These are phyloP conservation scores for Drechslera avenae DNA, from an alignment of 2,329 filamentous ascomycete genomes.

Conservation along the genomic window DNA sequence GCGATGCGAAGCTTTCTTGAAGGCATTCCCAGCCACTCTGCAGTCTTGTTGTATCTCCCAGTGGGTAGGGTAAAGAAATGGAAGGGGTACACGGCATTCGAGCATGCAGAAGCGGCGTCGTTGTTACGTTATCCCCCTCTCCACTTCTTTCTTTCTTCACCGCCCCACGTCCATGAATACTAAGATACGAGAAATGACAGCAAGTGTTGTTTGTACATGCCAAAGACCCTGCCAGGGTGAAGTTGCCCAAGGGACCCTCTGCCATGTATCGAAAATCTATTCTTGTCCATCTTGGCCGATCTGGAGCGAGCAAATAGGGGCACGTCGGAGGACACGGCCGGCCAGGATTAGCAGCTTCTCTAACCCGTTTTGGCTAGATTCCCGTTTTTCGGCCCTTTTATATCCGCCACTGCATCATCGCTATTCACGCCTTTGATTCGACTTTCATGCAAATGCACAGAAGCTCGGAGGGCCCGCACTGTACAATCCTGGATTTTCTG, in stretches of 20 bases:
- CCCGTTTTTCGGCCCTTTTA: background rate
- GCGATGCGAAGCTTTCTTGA: too few relatives aligned
- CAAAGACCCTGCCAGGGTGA: background rate
- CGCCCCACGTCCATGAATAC: too few relatives aligned
- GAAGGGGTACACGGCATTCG: too few relatives aligned
- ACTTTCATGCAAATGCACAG: background rate
- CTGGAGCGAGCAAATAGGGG: background rate
- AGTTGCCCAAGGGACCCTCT: background rate
- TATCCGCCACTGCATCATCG: constrained; percentile 5
- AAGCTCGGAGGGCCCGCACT: constrained; percentile 2
- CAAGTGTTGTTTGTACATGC: constrained; percentile 9
- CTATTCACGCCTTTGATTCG: constrained; percentile 5
- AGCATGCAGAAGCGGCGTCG: too few relatives aligned
- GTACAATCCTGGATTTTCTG: background rate
- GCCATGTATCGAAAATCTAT: constrained; percentile 5
- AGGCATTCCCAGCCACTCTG: too few relatives aligned
- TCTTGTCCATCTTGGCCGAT: background rate
- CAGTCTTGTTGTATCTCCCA: too few relatives aligned
- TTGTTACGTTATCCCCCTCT: too few relatives aligned
- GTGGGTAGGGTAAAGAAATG: too few relatives aligned
- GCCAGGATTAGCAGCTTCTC: constrained; percentile 1
- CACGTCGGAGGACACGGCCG: background rate
- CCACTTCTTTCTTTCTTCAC: too few relatives aligned
- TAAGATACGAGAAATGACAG: constrained; percentile 14
- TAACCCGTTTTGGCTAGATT: constrained; percentile 1